Evolutionary conservation across 192 early-diverging fungal species (phyloP), one percentile per base, ranked within the genome.

Genomic region (Chytriomyces hyalinus): DNA sequence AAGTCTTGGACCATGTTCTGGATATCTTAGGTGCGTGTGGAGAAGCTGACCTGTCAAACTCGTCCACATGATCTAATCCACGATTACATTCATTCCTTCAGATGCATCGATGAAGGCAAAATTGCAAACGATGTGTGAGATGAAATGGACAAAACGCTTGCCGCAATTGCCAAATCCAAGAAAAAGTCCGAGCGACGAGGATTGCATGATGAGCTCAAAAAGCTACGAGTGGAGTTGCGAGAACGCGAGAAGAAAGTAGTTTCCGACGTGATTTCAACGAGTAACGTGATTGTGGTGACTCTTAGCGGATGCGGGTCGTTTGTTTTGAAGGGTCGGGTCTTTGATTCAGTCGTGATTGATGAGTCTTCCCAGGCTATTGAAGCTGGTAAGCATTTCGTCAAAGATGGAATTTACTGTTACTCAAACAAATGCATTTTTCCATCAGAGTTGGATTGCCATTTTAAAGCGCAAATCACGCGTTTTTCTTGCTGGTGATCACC

Each of bases 341-440:
- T 95, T 80, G 95, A 96, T 78, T 88, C 91, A 0, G 92, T 95
- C 0, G 81, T 98, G 24, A 93, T 98, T 63, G 96, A 98, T 70
- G 96, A 98, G 80, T 93, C 93, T 0, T 92, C 92, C 5, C 96
- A 98, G 78, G 93, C 94, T 5, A 51, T 81, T 11, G 63, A 81
- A 76, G 83, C 90, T 43, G 51, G 51, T 57, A 15, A n/a, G n/a
- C 1, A 15, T 57, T 57, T 15, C n/a, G 10, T 57, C n/a, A n/a
- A 57, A 10, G 10, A n/a, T 57, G 11, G n/a, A n/a, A n/a, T 0
- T n/a, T 0, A n/a, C n/a, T 10, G 51, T 57, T 57, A 1, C 24
- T 26, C 24, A 26, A 26, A 57, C 51, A 15, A 57, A 57, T 57
- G 10, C 0, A 57, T 57, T n/a, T n/a, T 0, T 15, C 10, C 10